Evolutionary conservation across 176 grass and related monocot genomes (phyloP).

Genomic region (Carex myosuroides): DNA sequence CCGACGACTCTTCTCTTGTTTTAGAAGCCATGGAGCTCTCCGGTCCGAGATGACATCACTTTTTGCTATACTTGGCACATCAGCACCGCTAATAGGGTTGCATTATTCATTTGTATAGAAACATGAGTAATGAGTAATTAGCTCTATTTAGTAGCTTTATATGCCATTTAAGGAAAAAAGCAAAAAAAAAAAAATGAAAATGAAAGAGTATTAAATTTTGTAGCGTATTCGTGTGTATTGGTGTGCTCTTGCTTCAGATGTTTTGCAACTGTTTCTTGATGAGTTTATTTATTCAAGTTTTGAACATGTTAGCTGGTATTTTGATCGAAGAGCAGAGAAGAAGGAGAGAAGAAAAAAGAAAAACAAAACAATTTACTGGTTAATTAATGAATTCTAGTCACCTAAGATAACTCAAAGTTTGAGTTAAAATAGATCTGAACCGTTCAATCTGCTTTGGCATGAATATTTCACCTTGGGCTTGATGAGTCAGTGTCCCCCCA

Average conservation of each 20-base stretch:
- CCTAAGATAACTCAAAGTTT: no score
- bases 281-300: not conserved
- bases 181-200: not conserved
- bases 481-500: no score
- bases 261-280: not conserved
- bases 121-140: not conserved
- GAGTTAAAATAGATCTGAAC: no score
- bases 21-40: slow-evolving; percentile 64
- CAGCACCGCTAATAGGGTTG: not conserved
- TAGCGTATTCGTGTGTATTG: not conserved
- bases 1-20: slow-evolving; percentile 33
- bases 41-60: slow-evolving; percentile 49
- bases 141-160: not conserved
- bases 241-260: not conserved
- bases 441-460: no score
- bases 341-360: not conserved
- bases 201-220: not conserved
- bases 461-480: no score
- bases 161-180: not conserved
- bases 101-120: slow-evolving; percentile 19
- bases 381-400: not conserved
- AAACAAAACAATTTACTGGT: not conserved
- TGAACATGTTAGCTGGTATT: not conserved
- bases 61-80: not conserved
- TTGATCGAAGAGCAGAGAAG: not conserved